phyloP scores from a whole-genome alignment of 805 yeast genomes.

The Candida chilensis region DNA sequence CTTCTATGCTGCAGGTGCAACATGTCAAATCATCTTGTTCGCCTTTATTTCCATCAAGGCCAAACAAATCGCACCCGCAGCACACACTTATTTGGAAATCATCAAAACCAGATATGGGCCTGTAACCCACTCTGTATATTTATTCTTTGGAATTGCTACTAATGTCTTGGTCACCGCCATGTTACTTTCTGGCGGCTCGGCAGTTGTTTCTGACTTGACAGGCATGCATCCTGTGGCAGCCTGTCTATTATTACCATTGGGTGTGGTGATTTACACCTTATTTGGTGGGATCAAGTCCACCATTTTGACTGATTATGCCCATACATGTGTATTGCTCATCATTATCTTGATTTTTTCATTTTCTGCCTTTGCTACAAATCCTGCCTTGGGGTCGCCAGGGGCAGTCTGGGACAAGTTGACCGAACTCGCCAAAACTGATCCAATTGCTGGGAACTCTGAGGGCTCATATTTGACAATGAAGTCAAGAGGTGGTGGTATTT shows the following conservation, averaged over 20 bases:
- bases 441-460: constrained; percentile 70
- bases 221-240: constrained; percentile 78
- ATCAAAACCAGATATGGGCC: constrained; percentile 74
- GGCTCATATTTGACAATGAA: constrained; percentile 88
- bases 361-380: constrained; percentile 64
- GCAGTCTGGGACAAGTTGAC: constrained; percentile 68
- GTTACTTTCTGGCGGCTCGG: constrained; percentile 87
- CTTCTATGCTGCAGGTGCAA: constrained; percentile 88
- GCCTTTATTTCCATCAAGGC: constrained; percentile 84
- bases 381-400: constrained; percentile 72
- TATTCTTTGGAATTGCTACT: constrained; percentile 80
- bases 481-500: constrained; percentile 80
- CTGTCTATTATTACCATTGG: constrained; percentile 73
- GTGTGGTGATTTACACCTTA: constrained; percentile 72
- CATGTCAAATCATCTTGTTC: constrained; percentile 79
- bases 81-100: constrained; percentile 87
- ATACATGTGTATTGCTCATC: constrained; percentile 41
- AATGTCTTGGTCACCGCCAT: constrained; percentile 87
- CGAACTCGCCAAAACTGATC: constrained; percentile 47
- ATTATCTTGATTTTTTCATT: constrained; percentile 78
- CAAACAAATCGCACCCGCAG: constrained; percentile 83
- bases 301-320: constrained; percentile 70
- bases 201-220: constrained; percentile 70
- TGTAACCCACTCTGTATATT: constrained; percentile 57
- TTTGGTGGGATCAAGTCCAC: constrained; percentile 83